Evolutionary conservation across 2,329 filamentous ascomycete species (phyloP).

Genomic region (Cercospora brassicicola): DNA sequence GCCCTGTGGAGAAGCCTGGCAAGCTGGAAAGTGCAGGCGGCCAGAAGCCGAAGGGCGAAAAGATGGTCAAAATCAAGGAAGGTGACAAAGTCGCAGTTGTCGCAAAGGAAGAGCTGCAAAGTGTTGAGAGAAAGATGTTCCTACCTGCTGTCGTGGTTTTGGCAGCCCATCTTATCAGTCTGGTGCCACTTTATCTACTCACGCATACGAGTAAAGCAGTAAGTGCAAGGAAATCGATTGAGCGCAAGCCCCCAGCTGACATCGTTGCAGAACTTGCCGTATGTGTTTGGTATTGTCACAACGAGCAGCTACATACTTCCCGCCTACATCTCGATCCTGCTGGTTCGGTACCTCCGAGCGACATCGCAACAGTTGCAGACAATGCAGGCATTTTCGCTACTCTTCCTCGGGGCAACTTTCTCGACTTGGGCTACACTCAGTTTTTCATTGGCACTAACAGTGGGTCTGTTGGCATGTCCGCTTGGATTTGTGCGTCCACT

Average conservation of each 20-base stretch:
- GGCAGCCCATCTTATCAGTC: conserved; percentile 71
- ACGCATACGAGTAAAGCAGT: conserved; percentile 70
- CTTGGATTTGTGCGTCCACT: conserved; percentile 67
- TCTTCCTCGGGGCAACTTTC: conserved; percentile 86
- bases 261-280: conserved; percentile 48
- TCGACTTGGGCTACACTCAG: conserved; percentile 92
- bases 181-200: conserved; percentile 82
- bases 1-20: conserved; percentile 35
- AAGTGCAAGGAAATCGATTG: conserved; percentile 39
- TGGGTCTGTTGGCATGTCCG: conserved; percentile 76
- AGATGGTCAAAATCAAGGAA: conserved; percentile 41
- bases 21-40: conserved; percentile 32
- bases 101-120: conserved; percentile 42
- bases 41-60: conserved; percentile 38
- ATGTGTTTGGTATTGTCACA: conserved; percentile 48
- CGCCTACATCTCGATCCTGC: conserved; percentile 27
- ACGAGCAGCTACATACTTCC: conserved; percentile 43
- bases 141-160: conserved; percentile 73
- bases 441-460: conserved; percentile 83
- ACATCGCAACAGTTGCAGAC: conserved; percentile 68
- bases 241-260: not conserved
- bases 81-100: conserved; percentile 42
- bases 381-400: conserved; percentile 86
- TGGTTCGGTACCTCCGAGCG: conserved; percentile 22
- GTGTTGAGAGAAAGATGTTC: conserved; percentile 65